A percentile compares a stretch with the other conserved stretches of the same genome.
These are phyloP conservation scores for Anisodus acutangulus DNA, from an alignment of 257 asterid species.

Conservation along the genomic window DNA sequence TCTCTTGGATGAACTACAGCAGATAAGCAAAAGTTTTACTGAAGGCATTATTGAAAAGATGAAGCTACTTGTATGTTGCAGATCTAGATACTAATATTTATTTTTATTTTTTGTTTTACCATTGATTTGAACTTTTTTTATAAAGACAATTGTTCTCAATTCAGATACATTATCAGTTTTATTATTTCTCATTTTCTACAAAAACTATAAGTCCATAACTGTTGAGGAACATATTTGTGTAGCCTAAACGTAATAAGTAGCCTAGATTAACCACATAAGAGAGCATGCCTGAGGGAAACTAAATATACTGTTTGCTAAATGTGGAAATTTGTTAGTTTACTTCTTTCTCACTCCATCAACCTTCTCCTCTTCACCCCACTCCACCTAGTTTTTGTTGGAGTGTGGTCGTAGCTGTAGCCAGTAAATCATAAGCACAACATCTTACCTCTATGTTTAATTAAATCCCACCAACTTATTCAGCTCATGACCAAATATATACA, in stretches of 20 bases:
- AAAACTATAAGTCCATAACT: background rate
- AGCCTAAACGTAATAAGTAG: background rate
- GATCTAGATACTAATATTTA: background rate
- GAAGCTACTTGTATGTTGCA: constrained; percentile 18
- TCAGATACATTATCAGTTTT: constrained; percentile 6
- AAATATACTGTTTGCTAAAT: background rate
- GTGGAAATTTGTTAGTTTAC: background rate
- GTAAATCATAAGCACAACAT: constrained; percentile 18
- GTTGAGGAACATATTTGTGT: background rate
- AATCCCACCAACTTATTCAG: constrained; percentile 25
- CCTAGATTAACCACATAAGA: background rate
- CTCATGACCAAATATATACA: background rate
- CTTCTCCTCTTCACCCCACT: constrained; percentile 6
- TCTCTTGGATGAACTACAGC: constrained; percentile 4
- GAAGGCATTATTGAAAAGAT: constrained; percentile 9
- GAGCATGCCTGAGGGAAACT: background rate
- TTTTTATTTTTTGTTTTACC: background rate
- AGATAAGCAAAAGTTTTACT: background rate
- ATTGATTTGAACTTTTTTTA: background rate
- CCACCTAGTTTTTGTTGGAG: background rate
- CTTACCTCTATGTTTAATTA: background rate
- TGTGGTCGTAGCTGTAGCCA: background rate
- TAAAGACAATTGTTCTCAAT: background rate
- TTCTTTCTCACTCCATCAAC: background rate
- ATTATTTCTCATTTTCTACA: background rate